phyloP scores from a whole-genome alignment of 495 filamentous ascomycete genomes.

The Neurospora cerealis region DNA sequence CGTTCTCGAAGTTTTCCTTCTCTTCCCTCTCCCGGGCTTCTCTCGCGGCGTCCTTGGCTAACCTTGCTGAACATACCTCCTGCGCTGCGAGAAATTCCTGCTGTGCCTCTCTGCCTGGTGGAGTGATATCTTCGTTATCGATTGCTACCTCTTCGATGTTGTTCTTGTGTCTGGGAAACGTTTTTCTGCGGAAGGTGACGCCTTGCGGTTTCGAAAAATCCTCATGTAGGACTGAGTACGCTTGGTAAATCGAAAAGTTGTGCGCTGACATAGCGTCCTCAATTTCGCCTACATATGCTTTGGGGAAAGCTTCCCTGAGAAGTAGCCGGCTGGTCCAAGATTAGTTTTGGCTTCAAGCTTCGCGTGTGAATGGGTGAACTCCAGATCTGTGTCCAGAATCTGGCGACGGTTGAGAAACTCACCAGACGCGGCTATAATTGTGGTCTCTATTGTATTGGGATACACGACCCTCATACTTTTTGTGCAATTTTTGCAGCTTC shows the following conservation, averaged over 20 bases:
- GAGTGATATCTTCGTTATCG: neutral
- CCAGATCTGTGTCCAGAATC: neutral
- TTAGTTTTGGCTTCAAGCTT: neutral
- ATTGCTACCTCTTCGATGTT: conserved; percentile 12
- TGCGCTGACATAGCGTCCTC: conserved; percentile 6
- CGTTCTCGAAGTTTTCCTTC: conserved; percentile 32
- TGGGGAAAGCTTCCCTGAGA: conserved; percentile 17
- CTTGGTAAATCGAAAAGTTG: conserved; percentile 14
- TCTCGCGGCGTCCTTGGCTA: conserved; percentile 15
- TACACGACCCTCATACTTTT: conserved; percentile 2
- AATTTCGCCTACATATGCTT: conserved; percentile 11
- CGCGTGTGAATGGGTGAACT: neutral
- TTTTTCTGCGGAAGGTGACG: neutral
- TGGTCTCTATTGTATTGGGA: neutral
- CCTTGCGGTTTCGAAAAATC: conserved; percentile 3
- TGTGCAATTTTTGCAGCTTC: neutral
- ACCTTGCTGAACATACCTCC: conserved; percentile 7
- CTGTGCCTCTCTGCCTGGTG: conserved; percentile 9
- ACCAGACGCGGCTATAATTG: neutral
- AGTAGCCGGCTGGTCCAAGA: conserved; percentile 10
- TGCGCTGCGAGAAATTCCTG: conserved; percentile 20
- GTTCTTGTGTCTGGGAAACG: conserved; percentile 3
- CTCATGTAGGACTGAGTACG: conserved; percentile 22
- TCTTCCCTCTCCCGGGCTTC: conserved; percentile 27
- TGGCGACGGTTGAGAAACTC: neutral